Conservation (phyloP, 2,329 filamentous ascomycete species). For the Trichoderma breve region DNA sequence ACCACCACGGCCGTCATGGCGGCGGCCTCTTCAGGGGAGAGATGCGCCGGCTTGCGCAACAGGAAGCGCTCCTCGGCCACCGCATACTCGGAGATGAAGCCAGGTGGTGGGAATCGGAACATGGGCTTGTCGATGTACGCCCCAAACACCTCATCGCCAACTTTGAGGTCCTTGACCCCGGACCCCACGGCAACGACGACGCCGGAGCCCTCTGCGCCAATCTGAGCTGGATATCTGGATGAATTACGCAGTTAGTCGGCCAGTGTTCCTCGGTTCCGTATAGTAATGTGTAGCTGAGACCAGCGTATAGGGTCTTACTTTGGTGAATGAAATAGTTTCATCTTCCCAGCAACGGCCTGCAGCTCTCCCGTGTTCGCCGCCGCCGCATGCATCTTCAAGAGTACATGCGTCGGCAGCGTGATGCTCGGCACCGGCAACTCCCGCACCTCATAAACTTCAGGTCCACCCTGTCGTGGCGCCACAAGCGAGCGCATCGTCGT, state of each 20-base stretch:
- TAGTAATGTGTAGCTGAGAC: neutral
- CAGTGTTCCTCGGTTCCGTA: constrained; percentile 11
- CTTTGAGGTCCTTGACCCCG: constrained; percentile 29
- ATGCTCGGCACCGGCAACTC: constrained; percentile 47
- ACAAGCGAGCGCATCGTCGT: constrained; percentile 45
- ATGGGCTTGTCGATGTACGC: constrained; percentile 39
- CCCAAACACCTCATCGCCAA: constrained; percentile 42
- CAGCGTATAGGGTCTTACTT: neutral
- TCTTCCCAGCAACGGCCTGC: constrained; percentile 21
- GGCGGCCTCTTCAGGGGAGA: constrained; percentile 39
- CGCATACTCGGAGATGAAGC: constrained; percentile 43
- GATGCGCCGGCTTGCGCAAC: constrained; percentile 31
- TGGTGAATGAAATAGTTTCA: neutral
- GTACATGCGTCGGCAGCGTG: constrained; percentile 41
- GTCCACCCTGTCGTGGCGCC: constrained; percentile 39
- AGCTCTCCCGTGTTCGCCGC: constrained; percentile 39
- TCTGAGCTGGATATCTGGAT: constrained; percentile 25
- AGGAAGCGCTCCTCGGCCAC: constrained; percentile 37
- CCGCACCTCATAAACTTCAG: constrained; percentile 39
- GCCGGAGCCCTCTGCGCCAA: constrained; percentile 36
- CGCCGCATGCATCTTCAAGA: constrained; percentile 41
- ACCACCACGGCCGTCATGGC: constrained; percentile 37
- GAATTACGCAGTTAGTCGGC: neutral
- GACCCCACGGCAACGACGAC: constrained; percentile 33
- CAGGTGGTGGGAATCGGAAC: constrained; percentile 27